phyloP scores from a whole-genome alignment of 805 yeast species.

The Saturnispora galanensis region DNA sequence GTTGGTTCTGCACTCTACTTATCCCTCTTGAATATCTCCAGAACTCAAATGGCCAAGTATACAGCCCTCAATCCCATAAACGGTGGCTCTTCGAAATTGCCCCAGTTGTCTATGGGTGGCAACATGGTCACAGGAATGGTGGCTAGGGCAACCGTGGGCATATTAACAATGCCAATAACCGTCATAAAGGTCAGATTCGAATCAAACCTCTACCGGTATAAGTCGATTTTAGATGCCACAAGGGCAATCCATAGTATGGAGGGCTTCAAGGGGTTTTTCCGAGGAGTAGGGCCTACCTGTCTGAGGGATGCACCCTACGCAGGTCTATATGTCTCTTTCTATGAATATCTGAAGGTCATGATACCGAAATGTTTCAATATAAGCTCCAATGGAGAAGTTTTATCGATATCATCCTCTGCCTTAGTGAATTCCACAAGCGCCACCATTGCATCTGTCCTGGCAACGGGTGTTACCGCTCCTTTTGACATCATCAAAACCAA shows the following conservation, averaged over 20 bases:
- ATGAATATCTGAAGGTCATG: slow-evolving; percentile 60
- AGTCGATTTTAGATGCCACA: slow-evolving; percentile 52
- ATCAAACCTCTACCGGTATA: slow-evolving; percentile 65
- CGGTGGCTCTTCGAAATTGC: slow-evolving; percentile 39
- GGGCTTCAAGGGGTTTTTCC: slow-evolving; percentile 63
- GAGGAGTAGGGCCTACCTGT: slow-evolving; percentile 81
- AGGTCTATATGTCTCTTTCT: slow-evolving; percentile 78
- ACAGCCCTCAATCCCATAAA: not conserved
- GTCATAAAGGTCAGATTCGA: slow-evolving; percentile 84
- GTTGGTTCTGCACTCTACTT: slow-evolving; percentile 84
- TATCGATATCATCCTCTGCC: slow-evolving; percentile 28
- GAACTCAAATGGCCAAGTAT: slow-evolving; percentile 27
- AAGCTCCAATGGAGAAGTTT: slow-evolving; percentile 1
- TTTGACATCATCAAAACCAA: slow-evolving; percentile 91
- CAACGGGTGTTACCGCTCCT: slow-evolving; percentile 87
- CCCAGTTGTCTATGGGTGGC: slow-evolving; percentile 58
- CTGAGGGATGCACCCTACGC: slow-evolving; percentile 95
- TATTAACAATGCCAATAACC: slow-evolving; percentile 89
- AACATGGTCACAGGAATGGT: slow-evolving; percentile 71
- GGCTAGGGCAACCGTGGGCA: slow-evolving; percentile 75
- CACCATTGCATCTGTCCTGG: slow-evolving; percentile 59
- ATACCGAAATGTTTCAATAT: slow-evolving; percentile 35
- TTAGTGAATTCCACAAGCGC: slow-evolving; percentile 70
- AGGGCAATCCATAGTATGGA: slow-evolving; percentile 42
- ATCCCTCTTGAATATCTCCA: slow-evolving; percentile 53